Conservation (phyloP, 2,329 filamentous ascomycete genomes). For the Neonectria ditissima region DNA sequence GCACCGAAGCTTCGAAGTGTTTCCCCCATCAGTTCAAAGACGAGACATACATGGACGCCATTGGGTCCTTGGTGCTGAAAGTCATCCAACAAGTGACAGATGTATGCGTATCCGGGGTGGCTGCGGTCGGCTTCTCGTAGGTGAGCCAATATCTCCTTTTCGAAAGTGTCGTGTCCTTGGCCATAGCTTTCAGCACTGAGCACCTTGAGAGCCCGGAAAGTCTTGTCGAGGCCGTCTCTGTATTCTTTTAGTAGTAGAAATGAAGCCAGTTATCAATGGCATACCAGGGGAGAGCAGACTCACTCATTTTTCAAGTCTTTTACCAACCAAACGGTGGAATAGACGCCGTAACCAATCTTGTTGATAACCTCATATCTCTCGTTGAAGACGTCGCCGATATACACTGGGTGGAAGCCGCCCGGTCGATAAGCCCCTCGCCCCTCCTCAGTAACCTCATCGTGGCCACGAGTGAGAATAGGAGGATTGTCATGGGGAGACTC, state of each 20-base stretch:
- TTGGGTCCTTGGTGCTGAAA: slow-evolving; percentile 48
- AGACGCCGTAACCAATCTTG: slow-evolving; percentile 36
- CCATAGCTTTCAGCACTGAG: slow-evolving; percentile 36
- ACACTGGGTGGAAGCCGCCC: slow-evolving; percentile 34
- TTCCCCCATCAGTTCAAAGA: slow-evolving; percentile 47
- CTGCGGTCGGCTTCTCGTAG: slow-evolving; percentile 27
- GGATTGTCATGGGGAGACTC: background rate
- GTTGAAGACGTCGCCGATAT: slow-evolving; percentile 30
- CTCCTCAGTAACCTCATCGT: slow-evolving; percentile 18
- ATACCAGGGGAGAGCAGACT: background rate
- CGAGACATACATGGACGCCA: slow-evolving; percentile 46
- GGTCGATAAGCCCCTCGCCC: slow-evolving; percentile 18
- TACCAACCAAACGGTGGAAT: slow-evolving; percentile 38
- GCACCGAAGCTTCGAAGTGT: slow-evolving; percentile 35
- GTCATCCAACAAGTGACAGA: slow-evolving; percentile 36
- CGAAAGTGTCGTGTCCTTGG: slow-evolving; percentile 28
- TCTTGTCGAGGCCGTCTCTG: slow-evolving; percentile 24
- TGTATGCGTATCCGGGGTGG: slow-evolving; percentile 5
- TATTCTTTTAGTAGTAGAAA: background rate
- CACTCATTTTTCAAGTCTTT: slow-evolving; percentile 19
- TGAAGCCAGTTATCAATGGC: background rate
- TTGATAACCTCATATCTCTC: slow-evolving; percentile 27
- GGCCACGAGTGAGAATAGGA: background rate
- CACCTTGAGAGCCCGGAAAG: slow-evolving; percentile 45
- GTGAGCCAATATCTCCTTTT: slow-evolving; percentile 33